phyloP scores from a whole-genome alignment of 2,329 filamentous ascomycete genomes.

The Lojkania enalia region DNA sequence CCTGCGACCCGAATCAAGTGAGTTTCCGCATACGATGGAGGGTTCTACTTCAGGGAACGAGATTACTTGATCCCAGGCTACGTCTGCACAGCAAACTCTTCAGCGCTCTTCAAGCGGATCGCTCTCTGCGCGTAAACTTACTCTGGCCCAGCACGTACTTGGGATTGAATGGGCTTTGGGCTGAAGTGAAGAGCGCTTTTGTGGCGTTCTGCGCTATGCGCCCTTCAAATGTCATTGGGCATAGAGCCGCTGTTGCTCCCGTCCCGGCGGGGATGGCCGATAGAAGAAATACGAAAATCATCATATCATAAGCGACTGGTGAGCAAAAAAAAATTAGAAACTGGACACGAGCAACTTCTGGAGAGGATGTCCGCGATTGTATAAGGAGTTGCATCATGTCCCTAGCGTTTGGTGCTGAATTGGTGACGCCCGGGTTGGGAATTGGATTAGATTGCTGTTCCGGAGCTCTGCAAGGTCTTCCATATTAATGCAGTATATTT shows the following conservation, averaged over 20 bases:
- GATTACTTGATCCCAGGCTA: conserved; percentile 4
- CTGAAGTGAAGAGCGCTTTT: conserved; percentile 5
- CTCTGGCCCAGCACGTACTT: conserved; percentile 6
- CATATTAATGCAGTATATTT: no score
- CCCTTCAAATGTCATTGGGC: conserved; percentile 1
- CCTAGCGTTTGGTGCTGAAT: no score
- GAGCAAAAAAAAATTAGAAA: no score
- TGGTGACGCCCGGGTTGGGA: no score
- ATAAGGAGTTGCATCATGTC: no score
- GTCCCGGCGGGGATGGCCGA: no score
- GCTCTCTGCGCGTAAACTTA: background rate
- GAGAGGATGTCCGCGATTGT: no score
- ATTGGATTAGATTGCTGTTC: no score
- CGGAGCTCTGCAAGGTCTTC: no score
- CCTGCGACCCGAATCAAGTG: background rate
- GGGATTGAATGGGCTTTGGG: conserved; percentile 2
- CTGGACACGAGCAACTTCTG: no score
- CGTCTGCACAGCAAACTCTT: background rate
- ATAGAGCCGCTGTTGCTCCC: background rate
- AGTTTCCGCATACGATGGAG: background rate
- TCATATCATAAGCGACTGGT: no score
- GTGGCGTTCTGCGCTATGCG: conserved; percentile 5
- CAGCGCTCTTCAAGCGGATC: background rate
- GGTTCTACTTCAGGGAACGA: conserved; percentile 1
- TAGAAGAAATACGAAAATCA: no score